phyloP scores from a whole-genome alignment of 2,329 filamentous ascomycete species.

The Phaeosphaeria sp. region DNA sequence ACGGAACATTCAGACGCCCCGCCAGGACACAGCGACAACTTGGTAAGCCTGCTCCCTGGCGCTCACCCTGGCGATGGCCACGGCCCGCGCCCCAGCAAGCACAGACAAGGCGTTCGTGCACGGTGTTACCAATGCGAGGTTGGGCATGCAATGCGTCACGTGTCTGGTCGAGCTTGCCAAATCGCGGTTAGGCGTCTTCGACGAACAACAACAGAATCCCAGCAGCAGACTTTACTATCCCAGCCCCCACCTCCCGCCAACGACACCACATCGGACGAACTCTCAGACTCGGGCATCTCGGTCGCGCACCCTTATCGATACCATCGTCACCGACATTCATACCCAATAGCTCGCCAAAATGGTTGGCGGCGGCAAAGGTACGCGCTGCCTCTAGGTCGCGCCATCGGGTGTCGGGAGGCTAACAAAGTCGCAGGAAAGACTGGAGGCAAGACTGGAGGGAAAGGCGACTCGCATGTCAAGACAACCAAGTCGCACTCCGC shows the following conservation, averaged over 20 bases:
- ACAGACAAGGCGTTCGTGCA: conserved; percentile 28
- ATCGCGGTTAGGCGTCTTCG: conserved; percentile 35
- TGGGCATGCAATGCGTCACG: conserved; percentile 23
- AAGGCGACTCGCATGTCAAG: conserved; percentile 79
- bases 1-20: neutral
- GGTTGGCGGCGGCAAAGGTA: conserved; percentile 88
- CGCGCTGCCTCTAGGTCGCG: conserved; percentile 56
- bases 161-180: conserved; percentile 7
- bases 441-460: conserved; percentile 89
- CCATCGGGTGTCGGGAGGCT: conserved; percentile 23
- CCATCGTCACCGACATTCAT: conserved; percentile 28
- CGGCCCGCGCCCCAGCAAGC: conserved; percentile 10
- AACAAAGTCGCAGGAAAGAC: conserved; percentile 55
- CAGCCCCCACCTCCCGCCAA: conserved; percentile 42
- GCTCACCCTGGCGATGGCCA: neutral
- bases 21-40: neutral
- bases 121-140: conserved; percentile 10
- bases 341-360: conserved; percentile 51
- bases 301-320: conserved; percentile 43
- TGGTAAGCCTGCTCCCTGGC: neutral
- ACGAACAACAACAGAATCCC: conserved; percentile 39
- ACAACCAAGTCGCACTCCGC: conserved; percentile 92
- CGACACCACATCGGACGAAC: conserved; percentile 38
- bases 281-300: conserved; percentile 27
- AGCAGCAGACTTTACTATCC: conserved; percentile 36